These are phyloP conservation scores for Hanseniaspora gamundiae DNA, from an alignment of 1,139 yeast genomes.

Conservation along the genomic window DNA sequence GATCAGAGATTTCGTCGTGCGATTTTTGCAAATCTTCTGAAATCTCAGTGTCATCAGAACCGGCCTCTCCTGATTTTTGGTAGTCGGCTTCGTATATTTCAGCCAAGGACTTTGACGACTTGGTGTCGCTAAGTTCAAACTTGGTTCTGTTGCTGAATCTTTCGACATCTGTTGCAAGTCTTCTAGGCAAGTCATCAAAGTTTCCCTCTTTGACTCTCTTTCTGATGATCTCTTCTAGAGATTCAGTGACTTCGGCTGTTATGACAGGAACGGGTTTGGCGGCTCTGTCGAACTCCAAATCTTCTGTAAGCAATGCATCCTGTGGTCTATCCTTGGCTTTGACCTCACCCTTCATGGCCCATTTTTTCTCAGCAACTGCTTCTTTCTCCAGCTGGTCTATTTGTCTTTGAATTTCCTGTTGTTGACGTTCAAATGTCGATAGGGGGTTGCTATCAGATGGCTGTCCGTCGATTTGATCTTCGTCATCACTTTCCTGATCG, in stretches of 20 bases:
- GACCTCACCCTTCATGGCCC: constrained; percentile 94
- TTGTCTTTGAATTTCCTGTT: constrained; percentile 60
- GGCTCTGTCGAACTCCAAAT: constrained; percentile 59
- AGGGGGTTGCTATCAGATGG: constrained; percentile 29
- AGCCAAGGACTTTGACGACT: constrained; percentile 79
- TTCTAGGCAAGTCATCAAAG: constrained; percentile 75
- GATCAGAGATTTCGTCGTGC: constrained; percentile 64
- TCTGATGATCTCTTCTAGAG: constrained; percentile 78
- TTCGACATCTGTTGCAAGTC: constrained; percentile 51
- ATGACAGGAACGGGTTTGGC: constrained; percentile 86
- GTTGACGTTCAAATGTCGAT: constrained; percentile 80
- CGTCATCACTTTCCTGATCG: constrained; percentile 35
- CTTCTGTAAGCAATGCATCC: constrained; percentile 66
- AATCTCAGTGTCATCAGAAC: constrained; percentile 28
- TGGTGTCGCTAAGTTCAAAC: constrained; percentile 68
- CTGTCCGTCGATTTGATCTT: constrained; percentile 27
- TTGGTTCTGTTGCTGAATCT: constrained; percentile 37
- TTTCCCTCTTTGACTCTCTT: constrained; percentile 62
- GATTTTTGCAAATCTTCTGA: constrained; percentile 56
- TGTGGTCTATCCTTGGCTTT: constrained; percentile 68
- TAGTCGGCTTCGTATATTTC: constrained; percentile 86
- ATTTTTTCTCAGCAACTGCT: constrained; percentile 78
- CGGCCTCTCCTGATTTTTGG: constrained; percentile 32
- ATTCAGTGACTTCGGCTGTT: constrained; percentile 76
- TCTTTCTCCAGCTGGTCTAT: constrained; percentile 73